Conservation (phyloP, 2,329 filamentous ascomycete species). For the Penicillium sp. region DNA sequence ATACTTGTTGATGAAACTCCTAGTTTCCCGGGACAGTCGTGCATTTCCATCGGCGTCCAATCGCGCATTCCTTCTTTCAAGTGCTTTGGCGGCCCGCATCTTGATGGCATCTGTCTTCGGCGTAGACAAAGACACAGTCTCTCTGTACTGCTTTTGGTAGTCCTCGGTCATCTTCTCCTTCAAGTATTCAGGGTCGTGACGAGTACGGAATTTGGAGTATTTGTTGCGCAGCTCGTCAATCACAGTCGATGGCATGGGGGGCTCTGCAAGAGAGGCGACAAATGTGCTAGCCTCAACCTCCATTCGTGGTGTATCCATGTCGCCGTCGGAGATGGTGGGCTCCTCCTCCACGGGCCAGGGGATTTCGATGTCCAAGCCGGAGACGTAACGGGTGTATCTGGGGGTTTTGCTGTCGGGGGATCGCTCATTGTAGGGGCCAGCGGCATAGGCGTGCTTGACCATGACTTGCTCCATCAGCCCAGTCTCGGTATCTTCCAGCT, state of each 20-base stretch:
- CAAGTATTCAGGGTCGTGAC: slow-evolving; percentile 76
- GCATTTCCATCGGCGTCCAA: slow-evolving; percentile 42
- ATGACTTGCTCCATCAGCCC: slow-evolving; percentile 72
- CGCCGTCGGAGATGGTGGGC: slow-evolving; percentile 56
- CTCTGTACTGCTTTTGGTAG: slow-evolving; percentile 47
- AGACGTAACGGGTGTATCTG: slow-evolving; percentile 57
- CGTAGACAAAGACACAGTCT: slow-evolving; percentile 50
- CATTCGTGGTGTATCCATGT: slow-evolving; percentile 72
- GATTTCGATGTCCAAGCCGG: slow-evolving; percentile 71
- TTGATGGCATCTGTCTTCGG: slow-evolving; percentile 47
- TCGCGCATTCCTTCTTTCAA: slow-evolving; percentile 36
- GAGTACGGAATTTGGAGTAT: slow-evolving; percentile 78
- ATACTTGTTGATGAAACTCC: slow-evolving; percentile 36
- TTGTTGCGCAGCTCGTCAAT: slow-evolving; percentile 84
- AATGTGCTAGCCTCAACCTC: slow-evolving; percentile 75
- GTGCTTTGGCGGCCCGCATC: slow-evolving; percentile 39
- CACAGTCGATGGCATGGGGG: slow-evolving; percentile 77
- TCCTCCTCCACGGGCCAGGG: slow-evolving; percentile 69
- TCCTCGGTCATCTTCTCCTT: slow-evolving; percentile 64
- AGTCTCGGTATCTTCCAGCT: slow-evolving; percentile 67
- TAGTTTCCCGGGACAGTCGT: slow-evolving; percentile 35
- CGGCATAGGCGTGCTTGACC: slow-evolving; percentile 68
- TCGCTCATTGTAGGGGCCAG: slow-evolving; percentile 54
- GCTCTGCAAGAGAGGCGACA: slow-evolving; percentile 71
- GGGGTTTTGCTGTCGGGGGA: slow-evolving; percentile 47